A percentile compares a stretch with the other conserved stretches of the same genome.
These are phyloP conservation scores for Arthrobotrys conoides DNA, from an alignment of 2,329 filamentous ascomycete genomes.

Conservation along the genomic window DNA sequence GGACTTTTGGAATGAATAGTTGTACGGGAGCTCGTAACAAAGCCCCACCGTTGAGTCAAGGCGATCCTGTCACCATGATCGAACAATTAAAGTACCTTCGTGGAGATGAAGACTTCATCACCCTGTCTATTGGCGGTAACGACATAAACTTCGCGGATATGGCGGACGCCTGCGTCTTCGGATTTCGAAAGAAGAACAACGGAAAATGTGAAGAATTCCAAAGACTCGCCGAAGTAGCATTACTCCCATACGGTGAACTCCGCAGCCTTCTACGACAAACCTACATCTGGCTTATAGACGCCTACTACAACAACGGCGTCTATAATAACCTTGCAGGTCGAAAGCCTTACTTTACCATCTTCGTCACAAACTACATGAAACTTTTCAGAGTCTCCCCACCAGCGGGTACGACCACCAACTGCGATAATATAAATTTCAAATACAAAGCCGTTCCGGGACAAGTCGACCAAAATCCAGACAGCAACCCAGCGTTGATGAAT, in stretches of 20 bases:
- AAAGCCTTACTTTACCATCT: constrained; percentile 25
- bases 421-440: constrained; percentile 10
- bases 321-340: background rate
- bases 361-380: constrained; percentile 11
- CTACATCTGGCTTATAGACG: background rate
- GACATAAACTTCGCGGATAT: constrained; percentile 24
- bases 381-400: background rate
- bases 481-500: background rate
- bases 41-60: constrained; percentile 3
- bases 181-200: background rate
- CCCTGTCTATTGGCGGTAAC: constrained; percentile 37
- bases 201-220: background rate
- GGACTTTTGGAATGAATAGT: constrained; percentile 16
- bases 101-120: constrained; percentile 41
- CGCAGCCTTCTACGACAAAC: background rate
- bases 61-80: constrained; percentile 1
- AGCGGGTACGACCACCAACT: background rate
- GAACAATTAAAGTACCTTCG: constrained; percentile 19
- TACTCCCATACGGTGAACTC: background rate
- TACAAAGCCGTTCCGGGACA: background rate
- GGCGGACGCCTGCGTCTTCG: constrained; percentile 31
- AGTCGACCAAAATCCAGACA: background rate
- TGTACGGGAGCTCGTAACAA: constrained; percentile 21
- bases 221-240: background rate
- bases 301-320: constrained; percentile 11